Conservation (phyloP, 2,329 filamentous ascomycete species). For the Fusarium euwallaceae region DNA sequence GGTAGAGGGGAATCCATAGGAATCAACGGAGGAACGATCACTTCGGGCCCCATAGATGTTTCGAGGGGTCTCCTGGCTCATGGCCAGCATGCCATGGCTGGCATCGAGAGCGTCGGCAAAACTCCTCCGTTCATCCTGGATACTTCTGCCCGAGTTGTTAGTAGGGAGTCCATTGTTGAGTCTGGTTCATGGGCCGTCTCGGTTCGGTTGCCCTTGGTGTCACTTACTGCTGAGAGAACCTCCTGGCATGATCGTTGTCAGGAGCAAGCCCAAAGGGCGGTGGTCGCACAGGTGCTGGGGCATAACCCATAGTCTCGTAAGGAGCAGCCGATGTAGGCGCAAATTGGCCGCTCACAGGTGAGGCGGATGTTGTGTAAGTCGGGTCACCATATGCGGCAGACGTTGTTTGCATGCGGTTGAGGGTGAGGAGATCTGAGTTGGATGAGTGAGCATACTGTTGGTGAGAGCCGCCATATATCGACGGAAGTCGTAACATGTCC, state of each 20-base stretch:
- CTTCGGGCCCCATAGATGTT: constrained; percentile 85
- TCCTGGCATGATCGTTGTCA: constrained; percentile 69
- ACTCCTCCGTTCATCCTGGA: constrained; percentile 69
- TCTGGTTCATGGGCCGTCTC: not conserved
- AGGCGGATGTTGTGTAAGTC: constrained; percentile 75
- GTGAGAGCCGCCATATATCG: not conserved
- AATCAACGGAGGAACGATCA: constrained; percentile 81
- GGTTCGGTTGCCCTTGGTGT: constrained; percentile 42
- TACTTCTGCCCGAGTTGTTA: constrained; percentile 40
- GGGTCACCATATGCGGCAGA: constrained; percentile 78
- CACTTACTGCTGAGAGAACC: constrained; percentile 89
- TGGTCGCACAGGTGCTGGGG: constrained; percentile 72
- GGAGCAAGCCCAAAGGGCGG: constrained; percentile 67
- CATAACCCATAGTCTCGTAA: constrained; percentile 84
- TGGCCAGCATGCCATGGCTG: constrained; percentile 92
- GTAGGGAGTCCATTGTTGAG: not conserved
- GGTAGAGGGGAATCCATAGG: constrained; percentile 89
- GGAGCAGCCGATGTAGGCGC: constrained; percentile 73
- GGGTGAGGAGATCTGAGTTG: constrained; percentile 79
- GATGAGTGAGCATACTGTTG: constrained; percentile 70
- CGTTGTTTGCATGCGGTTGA: constrained; percentile 73
- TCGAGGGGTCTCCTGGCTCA: constrained; percentile 94
- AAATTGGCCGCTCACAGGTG: constrained; percentile 75
- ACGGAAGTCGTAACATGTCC: not conserved
- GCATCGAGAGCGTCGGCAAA: constrained; percentile 94